Base-by-base conservation (phyloP, 441 rosid species). In the Eutrema salsugineum region DNA sequence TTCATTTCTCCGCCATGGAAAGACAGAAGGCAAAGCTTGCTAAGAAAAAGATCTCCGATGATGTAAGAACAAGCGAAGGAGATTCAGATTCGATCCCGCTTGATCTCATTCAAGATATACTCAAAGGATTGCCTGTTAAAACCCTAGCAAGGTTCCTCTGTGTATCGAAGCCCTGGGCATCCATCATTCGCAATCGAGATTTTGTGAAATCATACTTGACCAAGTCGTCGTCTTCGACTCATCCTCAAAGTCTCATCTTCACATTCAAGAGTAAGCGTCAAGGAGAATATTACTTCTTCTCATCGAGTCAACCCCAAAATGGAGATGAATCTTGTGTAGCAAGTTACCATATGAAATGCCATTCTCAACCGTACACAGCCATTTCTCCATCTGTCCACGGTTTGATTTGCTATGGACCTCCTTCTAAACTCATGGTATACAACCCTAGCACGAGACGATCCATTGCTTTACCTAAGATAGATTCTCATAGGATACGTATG, bases 391-490 rank as follows among this genome's bases (percentile, higher is more conserved):
- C 67, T 48, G 68, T 60, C 6, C 53, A 70, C 16, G 61, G 75
- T n/a, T 42, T 71, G 75, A 30, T 71, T 50, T 71, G 75, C 27
- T 15, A 62, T 42, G 69, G 68, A 61, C 8, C 17, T 61, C 46
- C 69, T 42, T 30, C 19, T n/a, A 2, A 22, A 2, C 63, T 71
- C 7, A 33, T 20, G 27, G 27, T 63, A 2, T 62, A 44, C 17
- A 62, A 71, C 30, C 76, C 63, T 71, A 71, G 56, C 17, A 62
- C 69, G 1, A 62, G 63, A 63, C 1, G 19, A 4, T 19, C 69
- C 38, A 63, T 54, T 8, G 3, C 42, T 43, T 22, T 71, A 4
- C 76, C 56, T 0, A 63, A 33, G 35, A 35, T 63, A 17, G 63
- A 71, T 43, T 16, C 56, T n/a, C 20, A 4, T 1, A 71, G 36